Evolutionary conservation across 1,284 basidiomycete species (phyloP).

Genomic region (Trichosporon asahii): DNA sequence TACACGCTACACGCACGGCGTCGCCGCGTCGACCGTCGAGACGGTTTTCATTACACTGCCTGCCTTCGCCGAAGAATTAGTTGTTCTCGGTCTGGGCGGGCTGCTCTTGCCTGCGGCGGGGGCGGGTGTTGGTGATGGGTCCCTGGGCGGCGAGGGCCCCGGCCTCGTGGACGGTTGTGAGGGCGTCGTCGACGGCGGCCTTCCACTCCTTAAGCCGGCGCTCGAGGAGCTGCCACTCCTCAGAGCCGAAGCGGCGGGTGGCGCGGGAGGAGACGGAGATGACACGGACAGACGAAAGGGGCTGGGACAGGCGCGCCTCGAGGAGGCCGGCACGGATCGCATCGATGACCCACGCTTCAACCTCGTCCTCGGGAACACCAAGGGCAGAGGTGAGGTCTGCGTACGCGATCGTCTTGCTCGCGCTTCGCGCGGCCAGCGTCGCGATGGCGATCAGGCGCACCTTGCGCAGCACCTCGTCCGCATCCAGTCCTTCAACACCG

Average conservation of each 20-base stretch:
- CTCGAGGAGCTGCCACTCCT: constrained; percentile 80
- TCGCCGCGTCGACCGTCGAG: not conserved
- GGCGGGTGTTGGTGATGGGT: constrained; percentile 26
- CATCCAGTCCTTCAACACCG: constrained; percentile 54
- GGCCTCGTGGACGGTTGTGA: constrained; percentile 45
- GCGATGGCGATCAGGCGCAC: constrained; percentile 76
- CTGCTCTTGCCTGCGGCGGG: constrained; percentile 28
- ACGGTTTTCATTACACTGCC: constrained; percentile 3
- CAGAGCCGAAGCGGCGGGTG: constrained; percentile 65
- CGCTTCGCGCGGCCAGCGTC: constrained; percentile 69
- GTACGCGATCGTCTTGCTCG: constrained; percentile 74
- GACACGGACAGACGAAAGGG: constrained; percentile 69
- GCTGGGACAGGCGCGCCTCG: constrained; percentile 80
- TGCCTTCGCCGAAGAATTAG: not conserved
- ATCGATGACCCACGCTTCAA: constrained; percentile 90
- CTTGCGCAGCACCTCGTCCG: constrained; percentile 67
- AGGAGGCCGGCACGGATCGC: constrained; percentile 80
- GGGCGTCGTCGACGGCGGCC: constrained; percentile 45
- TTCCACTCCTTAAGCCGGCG: constrained; percentile 78
- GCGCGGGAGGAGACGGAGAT: constrained; percentile 64
- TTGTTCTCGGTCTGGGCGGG: constrained; percentile 10
- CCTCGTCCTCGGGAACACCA: constrained; percentile 64
- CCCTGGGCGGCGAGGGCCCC: constrained; percentile 40
- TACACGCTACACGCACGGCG: constrained; percentile 7
- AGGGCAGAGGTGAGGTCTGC: constrained; percentile 66